Evolutionary conservation across 371 early-diverging fungal species (phyloP).

Genomic region (Mucor lusitanicus): DNA sequence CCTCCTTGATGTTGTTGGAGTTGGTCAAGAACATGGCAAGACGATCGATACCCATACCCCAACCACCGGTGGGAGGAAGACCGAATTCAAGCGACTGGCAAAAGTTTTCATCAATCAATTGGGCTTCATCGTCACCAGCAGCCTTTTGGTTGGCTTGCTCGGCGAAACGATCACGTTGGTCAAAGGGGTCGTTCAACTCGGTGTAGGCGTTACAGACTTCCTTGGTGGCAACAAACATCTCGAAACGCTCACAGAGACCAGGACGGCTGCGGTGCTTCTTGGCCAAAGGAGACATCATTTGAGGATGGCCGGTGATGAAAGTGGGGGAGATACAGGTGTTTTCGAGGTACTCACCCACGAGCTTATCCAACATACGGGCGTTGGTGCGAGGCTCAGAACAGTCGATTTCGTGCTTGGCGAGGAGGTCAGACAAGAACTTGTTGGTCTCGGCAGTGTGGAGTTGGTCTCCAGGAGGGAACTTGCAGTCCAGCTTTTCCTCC

Average conservation of each 20-base stretch:
- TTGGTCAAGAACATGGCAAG: constrained; percentile 99
- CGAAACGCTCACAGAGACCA: constrained; percentile 99
- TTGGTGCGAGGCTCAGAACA: constrained; percentile 96
- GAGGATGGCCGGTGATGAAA: constrained; percentile 98
- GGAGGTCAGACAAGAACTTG: constrained; percentile 89
- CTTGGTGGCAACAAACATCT: constrained; percentile 99
- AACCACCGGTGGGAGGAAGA: constrained; percentile 98
- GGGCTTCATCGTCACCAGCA: constrained; percentile 99
- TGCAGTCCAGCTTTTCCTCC: constrained; percentile 87
- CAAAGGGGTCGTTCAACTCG: constrained; percentile 98
- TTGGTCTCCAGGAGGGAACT: constrained; percentile 87
- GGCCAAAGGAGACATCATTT: constrained; percentile 99
- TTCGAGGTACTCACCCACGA: constrained; percentile 98
- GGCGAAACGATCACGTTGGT: constrained; percentile 96
- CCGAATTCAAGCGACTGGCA: constrained; percentile 98
- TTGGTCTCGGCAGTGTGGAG: constrained; percentile 83
- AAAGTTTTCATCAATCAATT: constrained; percentile 98
- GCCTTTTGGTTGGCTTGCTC: constrained; percentile 97
- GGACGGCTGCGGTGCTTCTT: constrained; percentile 93
- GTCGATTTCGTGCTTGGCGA: constrained; percentile 90
- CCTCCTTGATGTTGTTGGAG: constrained; percentile 91
- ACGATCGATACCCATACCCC: constrained; percentile 99
- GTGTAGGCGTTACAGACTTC: constrained; percentile 99
- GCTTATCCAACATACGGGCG: constrained; percentile 97
- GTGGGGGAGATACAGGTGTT: constrained; percentile 95